phyloP scores from a whole-genome alignment of 2,329 filamentous ascomycete genomes.

The Sporothrix inflata region DNA sequence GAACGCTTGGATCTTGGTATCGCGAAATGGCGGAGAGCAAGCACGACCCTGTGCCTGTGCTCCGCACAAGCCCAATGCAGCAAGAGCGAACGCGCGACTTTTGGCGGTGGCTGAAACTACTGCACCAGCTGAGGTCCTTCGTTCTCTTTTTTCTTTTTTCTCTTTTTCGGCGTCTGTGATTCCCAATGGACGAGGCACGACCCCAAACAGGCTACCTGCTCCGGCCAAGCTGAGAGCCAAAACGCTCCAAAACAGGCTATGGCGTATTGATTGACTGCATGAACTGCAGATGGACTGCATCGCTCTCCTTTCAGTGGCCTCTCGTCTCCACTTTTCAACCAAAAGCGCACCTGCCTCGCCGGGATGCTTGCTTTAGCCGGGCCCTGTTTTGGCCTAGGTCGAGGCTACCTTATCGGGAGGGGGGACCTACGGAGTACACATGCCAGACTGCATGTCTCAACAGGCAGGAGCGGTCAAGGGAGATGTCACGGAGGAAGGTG shows the following conservation, averaged over 20 bases:
- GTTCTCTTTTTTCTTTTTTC: not conserved
- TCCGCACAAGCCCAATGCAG: not conserved
- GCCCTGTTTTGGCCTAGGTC: conserved; percentile 17
- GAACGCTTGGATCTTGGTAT: conserved; percentile 11
- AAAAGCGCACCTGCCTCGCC: conserved; percentile 4
- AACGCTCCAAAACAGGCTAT: not conserved
- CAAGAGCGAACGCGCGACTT: not conserved
- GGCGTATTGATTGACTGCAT: not conserved
- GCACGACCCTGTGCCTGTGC: not conserved
- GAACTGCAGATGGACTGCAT: not conserved
- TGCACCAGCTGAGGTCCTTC: not conserved
- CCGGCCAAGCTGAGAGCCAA: not conserved
- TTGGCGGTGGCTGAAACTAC: not conserved
- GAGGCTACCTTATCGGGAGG: not conserved
- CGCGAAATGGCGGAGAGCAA: conserved; percentile 13
- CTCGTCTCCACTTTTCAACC: not conserved
- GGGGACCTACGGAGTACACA: not conserved
- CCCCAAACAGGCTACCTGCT: not conserved
- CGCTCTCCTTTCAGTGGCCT: not conserved
- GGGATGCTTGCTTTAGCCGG: conserved; percentile 18
- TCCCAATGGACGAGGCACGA: not conserved
- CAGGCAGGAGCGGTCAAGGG: conserved; percentile 19
- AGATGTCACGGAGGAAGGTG: not conserved
- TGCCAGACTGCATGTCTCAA: not conserved
- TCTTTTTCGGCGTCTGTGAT: not conserved